A percentile compares a stretch with the other conserved stretches of the same genome.
Evolutionary conservation across 179 eudicot species (phyloP).

Genomic region (Beta lomatogona): DNA sequence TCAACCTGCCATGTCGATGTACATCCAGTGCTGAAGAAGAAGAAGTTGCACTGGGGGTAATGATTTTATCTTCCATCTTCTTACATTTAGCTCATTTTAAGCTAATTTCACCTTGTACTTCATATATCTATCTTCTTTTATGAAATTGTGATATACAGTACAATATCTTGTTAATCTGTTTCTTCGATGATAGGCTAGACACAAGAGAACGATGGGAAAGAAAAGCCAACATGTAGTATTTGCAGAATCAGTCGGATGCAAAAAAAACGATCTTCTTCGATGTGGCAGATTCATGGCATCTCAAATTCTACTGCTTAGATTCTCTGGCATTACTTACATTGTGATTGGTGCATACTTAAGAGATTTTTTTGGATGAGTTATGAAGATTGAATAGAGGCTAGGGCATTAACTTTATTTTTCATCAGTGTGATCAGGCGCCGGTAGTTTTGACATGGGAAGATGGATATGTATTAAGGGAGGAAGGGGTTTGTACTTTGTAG

Average conservation of each 20-base stretch:
- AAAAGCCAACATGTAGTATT: slow-evolving; percentile 41
- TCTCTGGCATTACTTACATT: not conserved
- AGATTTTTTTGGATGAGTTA: not conserved
- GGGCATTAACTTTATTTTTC: not conserved
- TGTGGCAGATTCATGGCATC: not conserved
- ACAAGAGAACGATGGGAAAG: slow-evolving; percentile 48
- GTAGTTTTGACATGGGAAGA: not conserved
- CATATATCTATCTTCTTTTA: not conserved
- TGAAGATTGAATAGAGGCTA: not conserved
- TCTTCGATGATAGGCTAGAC: slow-evolving; percentile 38
- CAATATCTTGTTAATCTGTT: not conserved
- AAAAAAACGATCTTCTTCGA: not conserved
- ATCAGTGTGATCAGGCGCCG: not conserved
- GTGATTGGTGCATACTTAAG: not conserved
- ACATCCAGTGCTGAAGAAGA: slow-evolving; percentile 38
- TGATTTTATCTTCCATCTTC: not conserved
- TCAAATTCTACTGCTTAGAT: not conserved
- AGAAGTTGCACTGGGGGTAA: slow-evolving; percentile 50
- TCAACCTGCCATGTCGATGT: slow-evolving; percentile 19
- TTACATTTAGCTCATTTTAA: not conserved
- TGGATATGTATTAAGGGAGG: not conserved
- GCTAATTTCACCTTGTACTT: not conserved
- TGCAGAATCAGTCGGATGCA: not conserved
- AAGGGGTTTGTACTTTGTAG: not conserved
- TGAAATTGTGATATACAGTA: not conserved